A percentile compares a stretch with the other conserved stretches of the same genome.
phyloP scores from a whole-genome alignment of 352 stramenopile species.

The Pseudoperonospora humuli region DNA sequence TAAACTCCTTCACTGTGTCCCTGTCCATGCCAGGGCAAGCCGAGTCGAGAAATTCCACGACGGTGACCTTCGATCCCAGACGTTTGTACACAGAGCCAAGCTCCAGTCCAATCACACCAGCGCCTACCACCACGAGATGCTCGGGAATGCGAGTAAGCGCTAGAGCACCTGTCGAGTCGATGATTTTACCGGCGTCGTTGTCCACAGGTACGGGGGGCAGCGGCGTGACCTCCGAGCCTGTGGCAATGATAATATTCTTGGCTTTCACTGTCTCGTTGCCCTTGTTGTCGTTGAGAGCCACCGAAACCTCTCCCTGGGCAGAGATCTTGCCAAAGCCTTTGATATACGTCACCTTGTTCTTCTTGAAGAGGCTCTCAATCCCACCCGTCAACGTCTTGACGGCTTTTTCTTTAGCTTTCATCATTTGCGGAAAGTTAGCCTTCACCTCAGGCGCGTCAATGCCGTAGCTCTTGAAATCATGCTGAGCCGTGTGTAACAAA shows the following conservation, averaged over 20 bases:
- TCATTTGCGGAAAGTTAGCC: conserved; percentile 95
- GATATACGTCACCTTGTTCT: conserved; percentile 98
- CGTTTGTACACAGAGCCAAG: conserved; percentile 97
- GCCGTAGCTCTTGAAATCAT: conserved; percentile 95
- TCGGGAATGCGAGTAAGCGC: conserved; percentile 90
- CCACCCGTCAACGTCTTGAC: conserved; percentile 93
- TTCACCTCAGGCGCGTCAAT: conserved; percentile 87
- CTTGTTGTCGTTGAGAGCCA: conserved; percentile 86
- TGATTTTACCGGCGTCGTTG: conserved; percentile 94
- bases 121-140: conserved; percentile 95
- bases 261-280: conserved; percentile 89
- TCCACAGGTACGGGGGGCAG: conserved; percentile 95
- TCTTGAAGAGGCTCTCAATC: conserved; percentile 98
- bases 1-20: conserved; percentile 95
- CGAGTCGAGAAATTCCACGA: conserved; percentile 97
- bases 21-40: conserved; percentile 91
- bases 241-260: conserved; percentile 96
- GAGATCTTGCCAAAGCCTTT: conserved; percentile 94
- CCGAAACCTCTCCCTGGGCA: conserved; percentile 87
- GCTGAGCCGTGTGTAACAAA: conserved; percentile 93
- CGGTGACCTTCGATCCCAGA: conserved; percentile 91
- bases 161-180: conserved; percentile 97
- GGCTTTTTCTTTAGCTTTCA: conserved; percentile 93
- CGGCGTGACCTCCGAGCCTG: conserved; percentile 86
- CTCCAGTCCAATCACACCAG: conserved; percentile 97